Base-by-base conservation (phyloP, 2,329 filamentous ascomycete genomes). In the Colletotrichum karsti region DNA sequence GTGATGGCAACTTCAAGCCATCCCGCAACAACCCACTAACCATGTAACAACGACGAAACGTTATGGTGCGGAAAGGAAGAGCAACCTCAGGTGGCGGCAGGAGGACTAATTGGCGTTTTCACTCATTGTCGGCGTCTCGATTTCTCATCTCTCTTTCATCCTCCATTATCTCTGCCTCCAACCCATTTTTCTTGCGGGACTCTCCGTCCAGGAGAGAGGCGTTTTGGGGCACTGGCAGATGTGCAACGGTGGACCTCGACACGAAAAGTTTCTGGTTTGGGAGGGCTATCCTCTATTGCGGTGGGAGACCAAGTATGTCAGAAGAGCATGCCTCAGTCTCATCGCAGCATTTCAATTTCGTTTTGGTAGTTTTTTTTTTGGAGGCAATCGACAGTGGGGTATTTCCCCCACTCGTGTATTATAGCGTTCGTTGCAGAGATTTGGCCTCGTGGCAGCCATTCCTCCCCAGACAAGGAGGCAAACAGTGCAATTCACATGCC, bases 41-140 rank as follows among this genome's bases (percentile, higher is more conserved):
- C 44, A 66, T 66, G 67, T 69, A 69, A 70, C 66, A 71, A 70
- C 58, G 69, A 71, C 48, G 61, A 46, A 53, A 70, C 56, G 66
- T 62, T 46, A 50, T 60, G 22, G 57, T 54, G 55, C 53, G 33
- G 28, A 44, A 48, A 39, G 51, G 50, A 57, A 50, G 67, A 44
- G 57, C 12, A 58, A 15, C 56, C 37, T 44, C 54, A 61, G 42
- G 54, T 28, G 56, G 51, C 37, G 50, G 50, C 51, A 35, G 53
- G 62, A 61, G 54, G 63, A 69, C 56, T 53, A 67, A 55, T 62
- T 39, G 69, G 69, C 69, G 69, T 71, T 71, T 69, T 59, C 67
- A 57, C 62, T 71, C 69, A 69, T 63, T 70, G 59, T 62, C 55
- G 59, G 58, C 59, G 51, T 69, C 55, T 53, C 62, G 56, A 61